Base-by-base conservation (phyloP, 441 rosid genomes). In the Theobroma grandiflorum region DNA sequence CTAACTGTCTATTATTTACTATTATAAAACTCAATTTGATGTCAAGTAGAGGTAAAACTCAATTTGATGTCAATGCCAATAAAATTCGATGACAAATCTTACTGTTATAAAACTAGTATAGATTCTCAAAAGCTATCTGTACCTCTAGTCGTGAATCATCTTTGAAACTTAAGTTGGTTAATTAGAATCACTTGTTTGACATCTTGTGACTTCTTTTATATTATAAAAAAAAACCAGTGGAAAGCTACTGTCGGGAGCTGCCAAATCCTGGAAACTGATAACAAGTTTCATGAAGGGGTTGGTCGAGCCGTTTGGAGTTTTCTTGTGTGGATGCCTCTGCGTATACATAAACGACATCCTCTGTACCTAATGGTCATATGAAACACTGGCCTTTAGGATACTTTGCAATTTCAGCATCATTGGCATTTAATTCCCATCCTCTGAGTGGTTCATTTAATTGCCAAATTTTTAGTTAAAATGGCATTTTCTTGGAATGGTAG, bases 281-380 rank as follows among this genome's bases (percentile, higher is more conserved):
- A 87, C 97, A 62, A 93, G 86, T 84, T 87, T 81, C 55, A 93
- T 93, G 35, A 93, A 92, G 70, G 92, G 89, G 71, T 82, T 79
- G 55, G 97, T 97, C 70, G 95, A 91, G 80, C 86, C 82, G 78
- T 92, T 97, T 20, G 94, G 97, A 83, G 83, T 90, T 80, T 80
- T 90, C 95, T 79, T 96, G 95, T 2, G 91, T 91, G 14, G 31
- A 26, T 26, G 31, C 31, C 31, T 26, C 31, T 26, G 1, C 1
- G 1, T 26, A 26, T 1, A 26, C 31, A 26, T 26, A 26, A 26
- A 26, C 31, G 31, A 26, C 31, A 26, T 26, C 31, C 31, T 26
- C 1, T 0, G 31, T 26, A 26, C 31, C 31, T 26, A 26, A 26
- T 26, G 31, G 31, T 26, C 31, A 26, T 1, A 26, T 26, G 31